Percentiles rank a stretch among this genome's conserved stretches.
phyloP scores from a whole-genome alignment of 2,329 filamentous ascomycete genomes.

The Ascochyta pisi region DNA sequence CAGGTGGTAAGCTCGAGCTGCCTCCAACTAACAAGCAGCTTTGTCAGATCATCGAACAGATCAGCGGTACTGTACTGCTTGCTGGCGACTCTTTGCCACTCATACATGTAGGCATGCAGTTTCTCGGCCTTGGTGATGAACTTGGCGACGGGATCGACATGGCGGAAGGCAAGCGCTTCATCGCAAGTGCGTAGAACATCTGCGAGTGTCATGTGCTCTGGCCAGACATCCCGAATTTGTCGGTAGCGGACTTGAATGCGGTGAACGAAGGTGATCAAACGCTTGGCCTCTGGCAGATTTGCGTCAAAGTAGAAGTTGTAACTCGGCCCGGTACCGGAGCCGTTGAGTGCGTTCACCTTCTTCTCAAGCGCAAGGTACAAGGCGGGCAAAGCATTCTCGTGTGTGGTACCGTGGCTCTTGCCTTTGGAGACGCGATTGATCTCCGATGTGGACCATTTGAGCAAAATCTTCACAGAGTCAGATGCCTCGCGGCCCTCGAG shows the following conservation, averaged over 20 bases:
- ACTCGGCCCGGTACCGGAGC: slow-evolving; percentile 38
- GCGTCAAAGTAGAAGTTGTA: slow-evolving; percentile 92
- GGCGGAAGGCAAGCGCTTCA: slow-evolving; percentile 74
- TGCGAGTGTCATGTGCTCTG: slow-evolving; percentile 77
- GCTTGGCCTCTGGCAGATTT: slow-evolving; percentile 77
- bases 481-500: slow-evolving; percentile 24
- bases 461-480: slow-evolving; percentile 34
- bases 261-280: slow-evolving; percentile 72
- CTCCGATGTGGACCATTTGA: slow-evolving; percentile 42
- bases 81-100: slow-evolving; percentile 95
- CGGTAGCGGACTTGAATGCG: slow-evolving; percentile 75
- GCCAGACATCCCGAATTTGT: slow-evolving; percentile 69
- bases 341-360: slow-evolving; percentile 55
- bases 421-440: slow-evolving; percentile 36
- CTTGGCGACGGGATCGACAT: slow-evolving; percentile 84
- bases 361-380: slow-evolving; percentile 71
- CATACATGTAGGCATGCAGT: slow-evolving; percentile 81
- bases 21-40: slow-evolving; percentile 85
- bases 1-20: slow-evolving; percentile 91
- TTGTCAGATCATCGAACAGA: slow-evolving; percentile 79
- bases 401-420: slow-evolving; percentile 32
- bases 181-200: slow-evolving; percentile 80
- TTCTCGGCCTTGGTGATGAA: slow-evolving; percentile 88
- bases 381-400: slow-evolving; percentile 67
- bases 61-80: slow-evolving; percentile 72